phyloP scores from a whole-genome alignment of 805 yeast species.

The Ogataea parapolymorpha region DNA sequence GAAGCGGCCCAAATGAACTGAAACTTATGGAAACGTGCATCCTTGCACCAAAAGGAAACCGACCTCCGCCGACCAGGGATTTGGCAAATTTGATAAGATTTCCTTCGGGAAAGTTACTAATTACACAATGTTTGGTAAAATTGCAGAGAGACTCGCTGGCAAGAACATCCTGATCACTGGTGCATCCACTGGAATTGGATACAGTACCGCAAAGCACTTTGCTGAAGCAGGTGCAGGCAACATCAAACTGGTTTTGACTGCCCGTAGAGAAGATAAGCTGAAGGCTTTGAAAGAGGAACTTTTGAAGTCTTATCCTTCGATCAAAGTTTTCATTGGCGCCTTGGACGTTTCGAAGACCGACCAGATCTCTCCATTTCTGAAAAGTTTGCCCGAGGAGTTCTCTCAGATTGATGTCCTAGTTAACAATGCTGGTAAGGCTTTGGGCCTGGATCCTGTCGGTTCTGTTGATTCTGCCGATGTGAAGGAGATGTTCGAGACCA shows the following conservation, averaged over 20 bases:
- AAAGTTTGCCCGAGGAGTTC: constrained; percentile 43
- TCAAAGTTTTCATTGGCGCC: constrained; percentile 33
- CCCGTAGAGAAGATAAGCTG: constrained; percentile 50
- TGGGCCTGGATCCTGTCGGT: constrained; percentile 78
- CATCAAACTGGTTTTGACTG: constrained; percentile 47
- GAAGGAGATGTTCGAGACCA: constrained; percentile 75
- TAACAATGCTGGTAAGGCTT: constrained; percentile 78
- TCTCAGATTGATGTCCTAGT: constrained; percentile 61
- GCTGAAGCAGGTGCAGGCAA: constrained; percentile 59
- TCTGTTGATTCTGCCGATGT: constrained; percentile 61
- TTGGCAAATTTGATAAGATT: constrained; percentile 1
- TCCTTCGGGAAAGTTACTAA: not conserved
- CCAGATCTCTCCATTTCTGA: constrained; percentile 45
- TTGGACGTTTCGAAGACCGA: constrained; percentile 42
- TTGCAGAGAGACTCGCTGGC: constrained; percentile 76
- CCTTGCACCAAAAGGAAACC: constrained; percentile 9
- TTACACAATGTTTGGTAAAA: constrained; percentile 37
- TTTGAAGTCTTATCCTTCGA: constrained; percentile 32
- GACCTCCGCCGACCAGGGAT: constrained; percentile 1
- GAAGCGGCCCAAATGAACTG: not conserved
- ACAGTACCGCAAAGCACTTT: constrained; percentile 84
- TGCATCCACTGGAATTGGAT: constrained; percentile 94
- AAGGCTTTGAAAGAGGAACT: constrained; percentile 38
- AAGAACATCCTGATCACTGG: constrained; percentile 89
- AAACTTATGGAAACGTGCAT: not conserved